Percentiles rank a stretch among this genome's conserved stretches.
Conservation (phyloP, 768 basidiomycete genomes). For the Gautieria morchelliformis region DNA sequence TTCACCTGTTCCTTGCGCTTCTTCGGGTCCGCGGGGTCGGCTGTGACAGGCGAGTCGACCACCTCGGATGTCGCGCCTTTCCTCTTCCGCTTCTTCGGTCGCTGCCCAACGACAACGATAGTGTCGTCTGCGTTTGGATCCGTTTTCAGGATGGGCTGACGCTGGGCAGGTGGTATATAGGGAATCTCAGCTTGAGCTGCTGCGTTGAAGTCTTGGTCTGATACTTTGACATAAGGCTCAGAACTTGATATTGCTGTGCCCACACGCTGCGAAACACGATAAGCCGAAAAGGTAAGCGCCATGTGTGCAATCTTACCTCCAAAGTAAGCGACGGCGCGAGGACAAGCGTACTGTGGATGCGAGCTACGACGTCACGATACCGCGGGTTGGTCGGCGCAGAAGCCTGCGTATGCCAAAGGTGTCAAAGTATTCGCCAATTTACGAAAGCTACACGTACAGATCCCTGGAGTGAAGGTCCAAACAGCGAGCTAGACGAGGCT, state of each 20-base stretch:
- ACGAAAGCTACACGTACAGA: not conserved
- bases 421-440: not conserved
- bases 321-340: constrained; percentile 21
- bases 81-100: constrained; percentile 59
- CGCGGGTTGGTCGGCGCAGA: not conserved
- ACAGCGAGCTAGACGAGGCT: constrained; percentile 35
- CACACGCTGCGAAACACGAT: not conserved
- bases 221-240: not conserved
- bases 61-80: constrained; percentile 15
- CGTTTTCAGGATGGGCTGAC: constrained; percentile 25
- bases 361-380: constrained; percentile 40
- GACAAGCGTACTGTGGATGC: constrained; percentile 56
- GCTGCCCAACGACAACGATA: constrained; percentile 64
- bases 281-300: constrained; percentile 28
- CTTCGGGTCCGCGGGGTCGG: constrained; percentile 13
- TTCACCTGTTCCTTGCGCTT: constrained; percentile 12
- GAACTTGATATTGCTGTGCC: not conserved
- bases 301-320: constrained; percentile 10
- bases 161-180: constrained; percentile 61
- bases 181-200: constrained; percentile 54
- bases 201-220: not conserved
- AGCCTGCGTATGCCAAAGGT: not conserved
- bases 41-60: constrained; percentile 8
- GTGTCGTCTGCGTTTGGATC: constrained; percentile 40
- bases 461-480: constrained; percentile 23